These are phyloP conservation scores for Saturnispora besseyi DNA, from an alignment of 805 yeast genomes.

Conservation along the genomic window DNA sequence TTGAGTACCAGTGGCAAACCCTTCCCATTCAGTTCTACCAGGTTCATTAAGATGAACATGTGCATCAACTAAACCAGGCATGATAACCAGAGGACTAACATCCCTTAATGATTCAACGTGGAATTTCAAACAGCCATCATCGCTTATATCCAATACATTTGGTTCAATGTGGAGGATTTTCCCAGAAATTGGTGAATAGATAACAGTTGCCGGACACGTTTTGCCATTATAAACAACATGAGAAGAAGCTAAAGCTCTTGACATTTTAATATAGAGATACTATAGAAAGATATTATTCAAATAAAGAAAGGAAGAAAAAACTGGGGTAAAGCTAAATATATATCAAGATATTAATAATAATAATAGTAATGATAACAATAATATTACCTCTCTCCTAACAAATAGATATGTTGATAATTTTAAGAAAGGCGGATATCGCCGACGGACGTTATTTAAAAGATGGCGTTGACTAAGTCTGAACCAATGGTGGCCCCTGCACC, in stretches of 20 bases:
- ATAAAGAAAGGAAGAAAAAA: neutral
- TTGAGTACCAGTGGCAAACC: slow-evolving; percentile 91
- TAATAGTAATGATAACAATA: neutral
- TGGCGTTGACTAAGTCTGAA: slow-evolving; percentile 61
- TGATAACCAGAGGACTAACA: slow-evolving; percentile 52
- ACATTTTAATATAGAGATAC: slow-evolving; percentile 29
- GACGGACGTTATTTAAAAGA: slow-evolving; percentile 10
- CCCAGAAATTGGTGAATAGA: slow-evolving; percentile 49
- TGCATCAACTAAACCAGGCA: slow-evolving; percentile 90
- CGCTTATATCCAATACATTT: slow-evolving; percentile 30
- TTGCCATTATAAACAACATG: slow-evolving; percentile 43
- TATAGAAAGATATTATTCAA: neutral
- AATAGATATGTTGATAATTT: neutral
- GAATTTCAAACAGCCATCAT: slow-evolving; percentile 34
- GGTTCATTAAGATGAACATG: slow-evolving; percentile 96
- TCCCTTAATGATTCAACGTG: slow-evolving; percentile 38
- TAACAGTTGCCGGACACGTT: slow-evolving; percentile 51
- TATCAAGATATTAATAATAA: neutral
- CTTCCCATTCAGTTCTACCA: slow-evolving; percentile 98
- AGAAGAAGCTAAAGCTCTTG: slow-evolving; percentile 54
- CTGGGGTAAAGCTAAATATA: neutral
- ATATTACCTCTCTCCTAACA: neutral
- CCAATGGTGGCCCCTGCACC: slow-evolving; percentile 98
- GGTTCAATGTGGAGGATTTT: slow-evolving; percentile 48
- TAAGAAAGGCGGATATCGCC: neutral